These are phyloP conservation scores for Microsporum audouinii DNA, from an alignment of 2,329 filamentous ascomycete species.

Conservation along the genomic window DNA sequence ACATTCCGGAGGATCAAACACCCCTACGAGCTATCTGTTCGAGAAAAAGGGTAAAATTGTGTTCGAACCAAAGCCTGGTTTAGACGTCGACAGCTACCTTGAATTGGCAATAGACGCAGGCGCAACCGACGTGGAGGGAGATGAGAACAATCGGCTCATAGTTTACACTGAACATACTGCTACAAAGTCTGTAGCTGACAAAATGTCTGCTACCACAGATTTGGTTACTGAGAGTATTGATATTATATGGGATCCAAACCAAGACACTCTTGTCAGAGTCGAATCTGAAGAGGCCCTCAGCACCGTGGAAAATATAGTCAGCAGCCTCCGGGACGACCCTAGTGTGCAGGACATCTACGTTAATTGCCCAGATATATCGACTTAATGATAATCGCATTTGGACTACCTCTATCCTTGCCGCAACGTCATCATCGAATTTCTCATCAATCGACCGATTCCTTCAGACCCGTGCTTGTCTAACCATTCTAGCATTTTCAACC, in stretches of 20 bases:
- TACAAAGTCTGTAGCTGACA: constrained; percentile 53
- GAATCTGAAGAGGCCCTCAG: constrained; percentile 46
- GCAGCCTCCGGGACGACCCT: constrained; percentile 47
- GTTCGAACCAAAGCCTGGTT: constrained; percentile 47
- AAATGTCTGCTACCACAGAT: constrained; percentile 50
- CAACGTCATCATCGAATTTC: constrained; percentile 68
- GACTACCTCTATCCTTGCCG: constrained; percentile 35
- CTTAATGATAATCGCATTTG: neutral
- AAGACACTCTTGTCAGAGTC: constrained; percentile 60
- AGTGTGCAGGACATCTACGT: constrained; percentile 71
- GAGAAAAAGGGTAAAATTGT: constrained; percentile 64
- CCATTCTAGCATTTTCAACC: constrained; percentile 58
- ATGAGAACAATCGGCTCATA: constrained; percentile 58
- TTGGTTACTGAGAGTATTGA: constrained; percentile 62
- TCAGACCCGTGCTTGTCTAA: constrained; percentile 52
- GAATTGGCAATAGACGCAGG: constrained; percentile 78
- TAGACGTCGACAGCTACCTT: constrained; percentile 58
- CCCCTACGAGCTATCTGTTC: constrained; percentile 75
- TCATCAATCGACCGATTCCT: constrained; percentile 62
- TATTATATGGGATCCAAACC: constrained; percentile 74
- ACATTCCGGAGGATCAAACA: constrained; percentile 55
- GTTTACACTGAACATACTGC: constrained; percentile 58
- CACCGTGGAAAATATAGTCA: constrained; percentile 48
- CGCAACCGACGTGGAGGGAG: constrained; percentile 45
- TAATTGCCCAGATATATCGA: constrained; percentile 38